Evolutionary conservation across 768 basidiomycete species (phyloP).

Genomic region (Gautieria morchelliformis): DNA sequence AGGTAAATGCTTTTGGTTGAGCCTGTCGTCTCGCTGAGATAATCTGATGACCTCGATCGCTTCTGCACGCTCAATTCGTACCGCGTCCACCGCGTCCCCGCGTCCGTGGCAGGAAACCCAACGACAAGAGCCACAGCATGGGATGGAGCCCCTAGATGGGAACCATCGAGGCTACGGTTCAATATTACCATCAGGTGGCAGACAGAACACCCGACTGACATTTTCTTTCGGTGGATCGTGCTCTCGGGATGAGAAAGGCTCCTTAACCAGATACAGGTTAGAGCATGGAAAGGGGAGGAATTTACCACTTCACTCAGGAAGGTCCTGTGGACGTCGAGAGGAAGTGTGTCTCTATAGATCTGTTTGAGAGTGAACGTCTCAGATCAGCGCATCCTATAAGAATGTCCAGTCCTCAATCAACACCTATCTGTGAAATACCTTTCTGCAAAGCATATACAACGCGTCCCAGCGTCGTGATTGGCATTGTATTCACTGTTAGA

Average conservation of each 20-base stretch:
- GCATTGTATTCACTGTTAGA: neutral
- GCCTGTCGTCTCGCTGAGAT: constrained; percentile 25
- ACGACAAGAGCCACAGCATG: constrained; percentile 42
- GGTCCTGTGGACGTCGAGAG: constrained; percentile 47
- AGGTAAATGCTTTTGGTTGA: too few species aligned
- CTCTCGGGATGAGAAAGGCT: neutral
- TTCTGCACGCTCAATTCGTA: too few species aligned
- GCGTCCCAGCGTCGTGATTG: neutral
- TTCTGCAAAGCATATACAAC: constrained; percentile 42
- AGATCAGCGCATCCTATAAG: constrained; percentile 35
- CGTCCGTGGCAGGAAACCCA: constrained; percentile 9
- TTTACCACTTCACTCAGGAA: constrained; percentile 44
- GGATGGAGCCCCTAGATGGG: constrained; percentile 52
- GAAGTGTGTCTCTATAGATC: constrained; percentile 39
- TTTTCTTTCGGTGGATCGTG: constrained; percentile 52
- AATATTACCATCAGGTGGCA: constrained; percentile 56
- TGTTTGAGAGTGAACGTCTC: neutral
- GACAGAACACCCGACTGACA: constrained; percentile 48
- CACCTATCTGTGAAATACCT: constrained; percentile 34
- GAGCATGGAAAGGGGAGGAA: constrained; percentile 51
- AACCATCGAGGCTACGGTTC: constrained; percentile 53
- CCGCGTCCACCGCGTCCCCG: constrained; percentile 7
- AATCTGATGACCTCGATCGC: too few species aligned
- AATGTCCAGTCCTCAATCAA: neutral
- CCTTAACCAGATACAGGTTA: constrained; percentile 23